Conservation (phyloP, 805 yeast species). For the Teunomyces lycoperdinae region DNA sequence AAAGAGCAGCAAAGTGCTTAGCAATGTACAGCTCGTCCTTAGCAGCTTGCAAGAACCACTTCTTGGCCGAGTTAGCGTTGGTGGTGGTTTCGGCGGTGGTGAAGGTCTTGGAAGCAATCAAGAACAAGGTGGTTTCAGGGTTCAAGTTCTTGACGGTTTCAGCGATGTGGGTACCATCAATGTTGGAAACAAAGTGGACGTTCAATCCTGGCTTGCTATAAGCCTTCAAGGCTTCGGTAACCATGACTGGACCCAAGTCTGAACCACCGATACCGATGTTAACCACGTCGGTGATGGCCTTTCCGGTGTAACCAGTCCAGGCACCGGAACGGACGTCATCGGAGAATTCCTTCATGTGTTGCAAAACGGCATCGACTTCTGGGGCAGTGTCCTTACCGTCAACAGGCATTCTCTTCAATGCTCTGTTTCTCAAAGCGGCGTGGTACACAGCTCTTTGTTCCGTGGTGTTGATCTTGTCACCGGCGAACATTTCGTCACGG, state of each 20-base stretch:
- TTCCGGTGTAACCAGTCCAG: conserved; percentile 98
- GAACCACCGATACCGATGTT: conserved; percentile 99
- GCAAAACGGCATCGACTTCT: conserved; percentile 86
- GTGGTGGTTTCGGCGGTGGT: conserved; percentile 98
- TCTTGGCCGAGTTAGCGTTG: conserved; percentile 92
- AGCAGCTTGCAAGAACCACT: conserved; percentile 82
- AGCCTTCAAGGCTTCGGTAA: conserved; percentile 94
- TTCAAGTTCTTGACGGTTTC: conserved; percentile 76
- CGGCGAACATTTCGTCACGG: conserved; percentile 88
- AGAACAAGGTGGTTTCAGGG: conserved; percentile 89
- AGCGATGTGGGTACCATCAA: conserved; percentile 96
- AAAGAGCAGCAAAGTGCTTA: conserved; percentile 95
- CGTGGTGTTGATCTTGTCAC: conserved; percentile 92
- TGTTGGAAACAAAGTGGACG: conserved; percentile 95
- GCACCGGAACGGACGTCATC: conserved; percentile 85
- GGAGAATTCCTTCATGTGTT: conserved; percentile 96
- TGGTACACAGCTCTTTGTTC: conserved; percentile 97
- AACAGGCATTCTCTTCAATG: conserved; percentile 78
- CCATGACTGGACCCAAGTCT: conserved; percentile 99
- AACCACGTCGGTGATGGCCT: conserved; percentile 87
- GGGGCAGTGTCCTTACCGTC: conserved; percentile 89
- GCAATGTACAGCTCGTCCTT: conserved; percentile 73
- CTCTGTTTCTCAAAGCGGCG: conserved; percentile 92
- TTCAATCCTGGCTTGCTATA: conserved; percentile 71
- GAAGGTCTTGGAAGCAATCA: conserved; percentile 95